Conservation (phyloP, 2,329 filamentous ascomycete species). For the Fusarium keratoplasticum region DNA sequence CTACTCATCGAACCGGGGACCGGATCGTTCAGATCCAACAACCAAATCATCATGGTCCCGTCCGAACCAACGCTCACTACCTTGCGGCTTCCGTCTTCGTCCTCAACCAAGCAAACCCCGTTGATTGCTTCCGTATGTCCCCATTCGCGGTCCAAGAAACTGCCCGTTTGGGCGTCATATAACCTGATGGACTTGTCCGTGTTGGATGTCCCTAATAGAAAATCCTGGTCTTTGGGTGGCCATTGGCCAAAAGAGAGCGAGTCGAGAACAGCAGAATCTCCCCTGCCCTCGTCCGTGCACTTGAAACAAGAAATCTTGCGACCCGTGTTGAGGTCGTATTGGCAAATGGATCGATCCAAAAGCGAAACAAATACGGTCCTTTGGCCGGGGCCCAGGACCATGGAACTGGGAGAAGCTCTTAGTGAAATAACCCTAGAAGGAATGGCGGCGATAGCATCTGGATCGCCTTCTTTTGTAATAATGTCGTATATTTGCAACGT, state of each 20-base stretch:
- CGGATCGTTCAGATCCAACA: slow-evolving; percentile 63
- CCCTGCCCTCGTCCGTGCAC: slow-evolving; percentile 81
- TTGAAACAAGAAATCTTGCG: slow-evolving; percentile 81
- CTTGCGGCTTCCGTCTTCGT: slow-evolving; percentile 64
- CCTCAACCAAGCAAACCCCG: slow-evolving; percentile 79
- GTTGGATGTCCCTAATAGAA: slow-evolving; percentile 89
- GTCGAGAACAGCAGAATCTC: slow-evolving; percentile 86
- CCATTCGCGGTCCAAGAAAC: slow-evolving; percentile 88
- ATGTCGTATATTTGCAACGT: slow-evolving; percentile 86
- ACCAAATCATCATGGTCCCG: slow-evolving; percentile 87
- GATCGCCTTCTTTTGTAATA: slow-evolving; percentile 74
- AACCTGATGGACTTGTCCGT: slow-evolving; percentile 95
- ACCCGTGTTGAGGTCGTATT: slow-evolving; percentile 74
- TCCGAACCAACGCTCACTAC: slow-evolving; percentile 83
- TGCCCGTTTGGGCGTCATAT: slow-evolving; percentile 83
- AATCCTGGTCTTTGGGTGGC: slow-evolving; percentile 66
- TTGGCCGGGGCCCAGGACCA: slow-evolving; percentile 75
- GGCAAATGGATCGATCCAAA: slow-evolving; percentile 69
- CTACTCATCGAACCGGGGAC: slow-evolving; percentile 56
- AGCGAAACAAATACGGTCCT: slow-evolving; percentile 69
- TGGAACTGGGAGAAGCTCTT: slow-evolving; percentile 88
- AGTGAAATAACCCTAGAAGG: slow-evolving; percentile 82
- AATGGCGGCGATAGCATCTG: slow-evolving; percentile 78
- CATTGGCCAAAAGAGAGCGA: slow-evolving; percentile 75
- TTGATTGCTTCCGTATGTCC: slow-evolving; percentile 96